These are phyloP conservation scores for Podila epigama DNA, from an alignment of 192 early-diverging fungal genomes.

Conservation along the genomic window DNA sequence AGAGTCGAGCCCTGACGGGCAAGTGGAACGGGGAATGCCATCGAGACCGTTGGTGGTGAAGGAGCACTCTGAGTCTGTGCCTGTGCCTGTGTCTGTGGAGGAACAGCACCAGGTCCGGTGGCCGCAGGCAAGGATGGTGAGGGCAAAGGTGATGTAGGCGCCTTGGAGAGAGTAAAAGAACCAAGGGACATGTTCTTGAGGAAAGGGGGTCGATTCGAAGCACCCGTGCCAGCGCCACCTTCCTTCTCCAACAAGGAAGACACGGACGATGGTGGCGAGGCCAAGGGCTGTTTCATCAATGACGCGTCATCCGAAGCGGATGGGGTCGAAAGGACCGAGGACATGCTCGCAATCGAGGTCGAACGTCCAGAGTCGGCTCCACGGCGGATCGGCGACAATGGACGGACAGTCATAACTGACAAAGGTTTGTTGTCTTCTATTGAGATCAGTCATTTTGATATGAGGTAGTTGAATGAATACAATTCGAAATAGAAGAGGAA, in stretches of 20 bases:
- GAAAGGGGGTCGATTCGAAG: not conserved
- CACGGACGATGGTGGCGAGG: too few relatives aligned
- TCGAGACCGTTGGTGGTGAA: not conserved
- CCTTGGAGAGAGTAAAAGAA: constrained; percentile 22
- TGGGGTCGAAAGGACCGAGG: constrained; percentile 20
- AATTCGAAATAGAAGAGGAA: not conserved
- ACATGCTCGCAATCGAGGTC: constrained; percentile 19
- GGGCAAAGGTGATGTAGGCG: constrained; percentile 38
- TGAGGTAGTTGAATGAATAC: too few relatives aligned
- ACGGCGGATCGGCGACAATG: constrained; percentile 44
- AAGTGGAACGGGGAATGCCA: constrained; percentile 23
- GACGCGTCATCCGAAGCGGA: constrained; percentile 2
- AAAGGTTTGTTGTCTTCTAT: not conserved
- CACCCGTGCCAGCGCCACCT: too few relatives aligned
- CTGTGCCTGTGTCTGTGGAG: not conserved
- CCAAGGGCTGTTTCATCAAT: too few relatives aligned
- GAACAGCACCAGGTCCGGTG: not conserved
- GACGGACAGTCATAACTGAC: constrained; percentile 18
- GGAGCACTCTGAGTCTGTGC: not conserved
- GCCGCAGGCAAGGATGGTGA: constrained; percentile 11
- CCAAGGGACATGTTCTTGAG: constrained; percentile 14
- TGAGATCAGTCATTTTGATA: too few relatives aligned
- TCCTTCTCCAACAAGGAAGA: too few relatives aligned
- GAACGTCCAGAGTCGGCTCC: constrained; percentile 4
- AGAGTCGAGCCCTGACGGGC: constrained; percentile 27